phyloP scores from a whole-genome alignment of 148 eudicot species.

The Simmondsia chinensis region DNA sequence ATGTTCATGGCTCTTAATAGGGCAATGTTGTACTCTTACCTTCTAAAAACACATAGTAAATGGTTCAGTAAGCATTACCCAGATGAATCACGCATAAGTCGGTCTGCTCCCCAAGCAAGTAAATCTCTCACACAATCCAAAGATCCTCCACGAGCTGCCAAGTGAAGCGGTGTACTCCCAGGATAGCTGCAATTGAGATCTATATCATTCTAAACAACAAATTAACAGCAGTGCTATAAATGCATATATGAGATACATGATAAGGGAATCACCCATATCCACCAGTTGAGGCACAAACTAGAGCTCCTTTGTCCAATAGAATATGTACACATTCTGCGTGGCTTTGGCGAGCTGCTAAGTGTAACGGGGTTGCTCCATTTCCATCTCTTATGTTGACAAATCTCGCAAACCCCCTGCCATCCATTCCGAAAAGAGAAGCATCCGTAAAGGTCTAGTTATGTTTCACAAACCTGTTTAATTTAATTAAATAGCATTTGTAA shows the following conservation, averaged over 20 bases:
- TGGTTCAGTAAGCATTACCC: too few species aligned
- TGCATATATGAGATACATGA: too few species aligned
- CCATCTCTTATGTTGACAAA: conserved; percentile 97
- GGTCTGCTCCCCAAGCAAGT: conserved; percentile 94
- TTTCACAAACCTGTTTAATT: too few species aligned
- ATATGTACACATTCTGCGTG: conserved; percentile 74
- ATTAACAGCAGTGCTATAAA: too few species aligned
- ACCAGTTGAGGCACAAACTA: conserved; percentile 93
- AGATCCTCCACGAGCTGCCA: conserved; percentile 95
- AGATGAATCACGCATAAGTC: conserved; percentile 51
- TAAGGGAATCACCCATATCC: conserved; percentile 98
- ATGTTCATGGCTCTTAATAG: too few species aligned
- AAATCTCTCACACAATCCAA: conserved; percentile 84
- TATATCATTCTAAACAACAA: too few species aligned
- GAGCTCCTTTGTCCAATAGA: conserved; percentile 75
- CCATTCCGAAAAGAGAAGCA: too few species aligned
- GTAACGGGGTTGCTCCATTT: conserved; percentile 94
- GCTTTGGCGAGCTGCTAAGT: conserved; percentile 86
- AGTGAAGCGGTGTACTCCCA: conserved; percentile 89
- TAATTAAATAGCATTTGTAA: too few species aligned
- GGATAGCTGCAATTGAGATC: conserved; percentile 43
- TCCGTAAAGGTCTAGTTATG: too few species aligned
- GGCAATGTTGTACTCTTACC: too few species aligned
- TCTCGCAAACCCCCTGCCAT: conserved; percentile 89
- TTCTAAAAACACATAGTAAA: too few species aligned